Base-by-base conservation (phyloP, 495 filamentous ascomycete genomes). In the Tricharina praecox region DNA sequence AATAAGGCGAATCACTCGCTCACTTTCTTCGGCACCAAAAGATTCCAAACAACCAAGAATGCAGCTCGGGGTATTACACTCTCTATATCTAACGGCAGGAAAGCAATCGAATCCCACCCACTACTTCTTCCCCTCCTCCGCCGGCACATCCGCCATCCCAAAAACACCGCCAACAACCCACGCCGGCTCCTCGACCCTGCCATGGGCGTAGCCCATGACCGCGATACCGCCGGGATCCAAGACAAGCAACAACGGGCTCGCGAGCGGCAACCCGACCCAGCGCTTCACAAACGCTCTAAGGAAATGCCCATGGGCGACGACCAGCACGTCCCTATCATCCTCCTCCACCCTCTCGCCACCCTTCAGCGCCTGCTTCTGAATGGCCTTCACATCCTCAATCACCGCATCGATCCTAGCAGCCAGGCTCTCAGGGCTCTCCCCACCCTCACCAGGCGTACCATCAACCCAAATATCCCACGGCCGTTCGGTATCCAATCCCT, bases 211-310 rank as follows among this genome's bases (percentile, higher is more conserved):
- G 53, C 77, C 78, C 54, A 94, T 63, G 1, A 82, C 83, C 0
- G 81, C 85, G 4, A 94, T 81, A 56, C 85, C 85, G 20, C 86
- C 86, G 2, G 86, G 85, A 59, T 84, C 78, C 4, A 87, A 64
- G 62, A 87, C 67, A 66, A 86, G 73, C 3, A 72, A 67, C 4
- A 82, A 68, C 3, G 76, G 75, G 43, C 75, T 71, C 4, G 73
- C 70, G 44, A 94, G 62, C 16, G 76, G 70, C 60, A 81, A 78
- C 0, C 73, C 70, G 0, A 76, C 70, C 87, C 87, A 95, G 16
- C 87, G 70, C 76, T 92, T 87, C 3, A 85, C 82, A 63, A 95
- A 93, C 0, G 85, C 85, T 21, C 87, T 71, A 24, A 93, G 68
- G 23, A 93, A 85, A 62, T 93, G 87, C 0, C 87, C 87, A 55